Base-by-base conservation (phyloP, 768 basidiomycete genomes). In the Tulasnella sp. region DNA sequence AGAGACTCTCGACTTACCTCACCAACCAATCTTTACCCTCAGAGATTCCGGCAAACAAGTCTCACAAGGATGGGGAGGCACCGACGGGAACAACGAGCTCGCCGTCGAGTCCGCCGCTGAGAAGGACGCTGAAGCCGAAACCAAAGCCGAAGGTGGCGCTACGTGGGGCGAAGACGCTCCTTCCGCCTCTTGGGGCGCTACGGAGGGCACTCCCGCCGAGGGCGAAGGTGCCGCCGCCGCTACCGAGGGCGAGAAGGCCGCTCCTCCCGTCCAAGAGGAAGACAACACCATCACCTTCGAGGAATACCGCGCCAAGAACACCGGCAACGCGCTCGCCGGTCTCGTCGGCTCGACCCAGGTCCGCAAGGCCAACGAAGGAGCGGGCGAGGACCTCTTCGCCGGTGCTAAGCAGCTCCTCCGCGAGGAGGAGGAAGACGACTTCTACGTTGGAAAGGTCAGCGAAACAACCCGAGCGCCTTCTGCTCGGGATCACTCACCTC, bases 21-120 rank as follows among this genome's bases (percentile, higher is more conserved):
- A 22, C 14, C 8, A 22, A 5, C 19, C 16, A 14, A 71, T 71
- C 73, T 72, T 64, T 74, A 74, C 75, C 72, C 73, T 71, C 76
- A 95, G 92, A 80, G 96, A 98, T 82, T 90, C 92, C 62, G 92
- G 95, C 76, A 98, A 98, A 86, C 94, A 93, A 83, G 82, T 95
- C 77, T 90, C 93, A 80, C 91, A 94, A 79, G 90, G 89, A 76
- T 98, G 96, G 96, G 96, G 96, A 75, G 92, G 91, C 47, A 93
- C 95, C 75, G 92, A 95, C 77, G 94, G 91, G 76, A 85, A 83
- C 76, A 80, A 90, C 42, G 96, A 98, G 81, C 85, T 93, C 78
- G 89, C 89, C 82, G 85, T 84, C 39, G 95, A 98, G 80, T 81
- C 87, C 73, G 89, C 86, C 35, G 96, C 90, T 69, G 85, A 81